Base-by-base conservation (phyloP, 148 eudicot species). In the Rhododendron simsii region DNA sequence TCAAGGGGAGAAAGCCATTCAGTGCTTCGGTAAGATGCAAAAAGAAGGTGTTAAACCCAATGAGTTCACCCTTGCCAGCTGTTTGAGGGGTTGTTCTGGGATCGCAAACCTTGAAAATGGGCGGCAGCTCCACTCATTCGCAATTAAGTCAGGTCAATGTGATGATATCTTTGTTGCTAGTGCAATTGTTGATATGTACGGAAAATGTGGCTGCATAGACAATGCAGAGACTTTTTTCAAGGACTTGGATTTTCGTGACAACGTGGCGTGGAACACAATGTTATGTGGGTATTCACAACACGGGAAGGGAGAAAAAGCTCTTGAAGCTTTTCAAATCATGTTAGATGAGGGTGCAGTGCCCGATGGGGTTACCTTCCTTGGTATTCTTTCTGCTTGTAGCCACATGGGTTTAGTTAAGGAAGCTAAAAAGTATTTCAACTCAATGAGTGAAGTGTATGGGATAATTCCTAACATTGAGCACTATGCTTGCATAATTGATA, bases 311-410 rank as follows among this genome's bases (percentile, higher is more conserved):
- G 81, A 83, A 15, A 87, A 90, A 81, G 92, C 92, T 77, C 86
- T 92, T 33, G 71, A 89, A 80, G 55, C 88, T 28, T 92, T 89
- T 86, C 78, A 69, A 26, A 51, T 26, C 76, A 92, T 92, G 93
- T 37, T 90, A 85, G 69, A 73, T 63, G 82, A 90, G 76, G 85
- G 86, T 59, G 59, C 71, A 18, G 16, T 87, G 47, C 93, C 92
- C 35, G 91, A 92, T 85, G 87, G 80, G 39, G 84, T 90, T 83
- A 92, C 93, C 35, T 90, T 92, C 61, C 51, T 90, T 37, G 92
- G 90, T 39, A 67, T 90, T 50, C 93, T 92, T 59, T 92, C 92
- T 77, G 93, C 92, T 7, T 92, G 93, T 81, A 87, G 92, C 84
- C 91, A 90, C 85, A 81, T 87, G 85, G 91, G 93, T 78, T 89